Base-by-base conservation (phyloP, 108 stramenopile species). In the Pseudonitzschia delicatissima region DNA sequence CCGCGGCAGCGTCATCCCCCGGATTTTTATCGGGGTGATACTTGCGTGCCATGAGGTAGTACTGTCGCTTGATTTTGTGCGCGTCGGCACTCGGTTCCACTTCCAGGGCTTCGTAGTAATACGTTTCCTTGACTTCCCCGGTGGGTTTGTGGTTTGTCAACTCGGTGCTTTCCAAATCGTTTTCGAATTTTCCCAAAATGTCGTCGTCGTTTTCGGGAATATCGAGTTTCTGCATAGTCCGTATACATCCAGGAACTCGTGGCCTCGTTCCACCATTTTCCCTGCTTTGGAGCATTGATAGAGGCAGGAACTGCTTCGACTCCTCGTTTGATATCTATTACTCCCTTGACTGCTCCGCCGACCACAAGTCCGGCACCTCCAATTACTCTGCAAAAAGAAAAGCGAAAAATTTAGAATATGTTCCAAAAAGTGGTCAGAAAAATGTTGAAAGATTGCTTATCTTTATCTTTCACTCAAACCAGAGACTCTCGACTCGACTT, bases 11-110 rank as follows among this genome's bases (percentile, higher is more conserved):
- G 48, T 82, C 76, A 37, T 87, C 83, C 44, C 66, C 71, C 37
- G 82, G 85, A n/a, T n/a, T n/a, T n/a, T n/a, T n/a, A n/a, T n/a
- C n/a, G n/a, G n/a, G n/a, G n/a, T n/a, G n/a, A n/a, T 82, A 90
- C 65, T 96, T 92, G 51, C 93, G 63, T 20, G 98, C 96, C 39
- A 92, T 57, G 39, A 90, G 33, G 66, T 94, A 94, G 68, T 98
- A 98, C 45, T 90, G 82, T 63, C 95, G 86, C 63, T 96, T 96
- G 40, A 98, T 95, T 40, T 78, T 82, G 5, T 75, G 71, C 26
- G 85, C 77, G 8, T 85, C 77, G 9, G 93, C 92, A 37, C 81
- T 85, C 7, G 85, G 68, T 13, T 71, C 67, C 6, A 72, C 40
- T 45, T 87, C 92, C 55, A 96, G 76, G 13, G 58, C 72, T 35